Conservation (phyloP, 2,329 filamentous ascomycete genomes). For the Paecilomyces formosus region DNA sequence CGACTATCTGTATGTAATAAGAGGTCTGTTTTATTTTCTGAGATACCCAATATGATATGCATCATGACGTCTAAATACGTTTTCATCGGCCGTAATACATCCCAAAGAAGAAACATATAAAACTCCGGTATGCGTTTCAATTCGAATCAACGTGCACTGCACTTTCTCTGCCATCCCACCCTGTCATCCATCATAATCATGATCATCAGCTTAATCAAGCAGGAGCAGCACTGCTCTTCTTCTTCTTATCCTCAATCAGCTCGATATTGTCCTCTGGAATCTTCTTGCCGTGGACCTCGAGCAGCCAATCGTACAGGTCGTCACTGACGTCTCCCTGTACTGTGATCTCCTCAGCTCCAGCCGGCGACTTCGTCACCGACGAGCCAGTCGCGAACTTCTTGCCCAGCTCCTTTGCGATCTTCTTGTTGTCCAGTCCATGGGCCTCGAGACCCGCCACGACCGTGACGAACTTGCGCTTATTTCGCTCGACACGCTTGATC, state of each 20-base stretch:
- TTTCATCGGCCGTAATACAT: not conserved
- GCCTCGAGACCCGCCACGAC: conserved; percentile 84
- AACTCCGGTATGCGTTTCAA: not conserved
- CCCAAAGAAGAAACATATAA: not conserved
- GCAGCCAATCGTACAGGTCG: conserved; percentile 84
- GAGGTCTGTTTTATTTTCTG: conserved; percentile 3
- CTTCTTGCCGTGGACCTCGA: conserved; percentile 73
- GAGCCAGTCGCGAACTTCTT: conserved; percentile 98
- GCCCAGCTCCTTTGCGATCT: conserved; percentile 90
- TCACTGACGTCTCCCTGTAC: conserved; percentile 95
- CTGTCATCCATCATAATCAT: not conserved
- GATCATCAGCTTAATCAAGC: not conserved
- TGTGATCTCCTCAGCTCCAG: conserved; percentile 89
- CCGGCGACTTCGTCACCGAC: conserved; percentile 80
- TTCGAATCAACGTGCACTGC: not conserved
- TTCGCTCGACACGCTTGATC: conserved; percentile 96
- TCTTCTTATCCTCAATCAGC: conserved; percentile 90
- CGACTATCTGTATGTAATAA: not conserved
- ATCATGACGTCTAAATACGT: not conserved
- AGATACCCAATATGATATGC: not conserved
- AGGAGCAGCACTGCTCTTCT: conserved; percentile 34
- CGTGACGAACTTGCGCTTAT: conserved; percentile 96
- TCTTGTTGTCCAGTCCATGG: conserved; percentile 89
- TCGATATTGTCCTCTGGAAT: conserved; percentile 95
- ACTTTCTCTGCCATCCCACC: not conserved